These are phyloP conservation scores for Pugionium cornutum DNA, from an alignment of 345 rosid genomes.

Conservation along the genomic window DNA sequence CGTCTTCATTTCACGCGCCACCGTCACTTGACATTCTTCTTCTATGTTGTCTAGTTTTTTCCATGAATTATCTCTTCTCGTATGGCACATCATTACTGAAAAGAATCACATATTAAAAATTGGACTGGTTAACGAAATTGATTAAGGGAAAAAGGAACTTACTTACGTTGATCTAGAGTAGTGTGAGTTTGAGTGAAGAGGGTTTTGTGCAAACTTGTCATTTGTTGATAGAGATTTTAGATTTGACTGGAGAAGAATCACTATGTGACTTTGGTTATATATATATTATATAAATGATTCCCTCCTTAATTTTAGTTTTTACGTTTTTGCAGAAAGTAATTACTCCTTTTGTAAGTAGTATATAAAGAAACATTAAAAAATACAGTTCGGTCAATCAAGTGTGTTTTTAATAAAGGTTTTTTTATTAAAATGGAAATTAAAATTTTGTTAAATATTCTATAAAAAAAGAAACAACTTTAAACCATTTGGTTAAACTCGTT, in stretches of 20 bases:
- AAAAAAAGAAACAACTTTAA: too few relatives aligned
- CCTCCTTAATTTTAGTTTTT: slow-evolving; percentile 7
- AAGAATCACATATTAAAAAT: background rate
- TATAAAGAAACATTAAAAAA: slow-evolving; percentile 27
- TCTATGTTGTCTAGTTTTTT: slow-evolving; percentile 74
- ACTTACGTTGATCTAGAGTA: slow-evolving; percentile 37
- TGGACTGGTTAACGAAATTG: background rate
- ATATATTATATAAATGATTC: slow-evolving; percentile 17
- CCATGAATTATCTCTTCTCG: slow-evolving; percentile 34
- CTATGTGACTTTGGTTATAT: slow-evolving; percentile 40
- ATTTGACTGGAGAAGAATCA: slow-evolving; percentile 38
- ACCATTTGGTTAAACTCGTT: background rate
- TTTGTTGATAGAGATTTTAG: slow-evolving; percentile 35
- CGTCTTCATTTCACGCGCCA: slow-evolving; percentile 43
- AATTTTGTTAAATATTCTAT: background rate
- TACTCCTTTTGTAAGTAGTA: slow-evolving; percentile 11
- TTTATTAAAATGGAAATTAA: background rate
- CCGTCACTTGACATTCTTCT: slow-evolving; percentile 48
- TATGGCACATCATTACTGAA: slow-evolving; percentile 35
- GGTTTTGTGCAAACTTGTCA: slow-evolving; percentile 41
- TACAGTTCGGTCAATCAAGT: slow-evolving; percentile 17
- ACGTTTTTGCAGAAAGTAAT: slow-evolving; percentile 28
- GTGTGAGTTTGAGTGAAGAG: slow-evolving; percentile 35
- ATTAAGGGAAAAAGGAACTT: background rate
- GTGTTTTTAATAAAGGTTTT: background rate